phyloP scores from a whole-genome alignment of 1,284 basidiomycete species.

The Termitomyces sp. region DNA sequence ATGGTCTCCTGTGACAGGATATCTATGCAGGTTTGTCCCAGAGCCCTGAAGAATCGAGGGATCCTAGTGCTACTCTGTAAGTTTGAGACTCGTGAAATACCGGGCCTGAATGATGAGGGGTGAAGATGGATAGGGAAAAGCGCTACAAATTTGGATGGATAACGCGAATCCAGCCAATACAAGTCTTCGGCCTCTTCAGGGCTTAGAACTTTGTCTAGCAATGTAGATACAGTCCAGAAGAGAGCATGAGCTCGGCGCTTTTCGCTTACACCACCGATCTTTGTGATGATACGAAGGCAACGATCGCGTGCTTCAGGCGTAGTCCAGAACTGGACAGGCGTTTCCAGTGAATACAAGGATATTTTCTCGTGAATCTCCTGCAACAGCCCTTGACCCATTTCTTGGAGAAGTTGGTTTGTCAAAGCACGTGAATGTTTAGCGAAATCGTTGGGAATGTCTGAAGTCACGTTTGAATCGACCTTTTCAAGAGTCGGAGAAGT shows the following conservation, averaged over 20 bases:
- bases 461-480: conserved; percentile 18
- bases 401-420: conserved; percentile 62
- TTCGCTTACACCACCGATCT: conserved; percentile 66
- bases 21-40: conserved; percentile 43
- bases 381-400: conserved; percentile 63
- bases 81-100: conserved; percentile 7
- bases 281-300: conserved; percentile 63
- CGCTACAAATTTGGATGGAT: conserved; percentile 42
- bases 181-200: conserved; percentile 30
- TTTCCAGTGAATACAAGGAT: conserved; percentile 11
- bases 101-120: conserved; percentile 20
- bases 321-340: conserved; percentile 65
- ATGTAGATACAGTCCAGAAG: conserved; percentile 30
- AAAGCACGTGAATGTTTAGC: conserved; percentile 58
- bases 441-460: conserved; percentile 30
- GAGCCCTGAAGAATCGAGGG: conserved; percentile 36
- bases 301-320: conserved; percentile 68
- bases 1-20: conserved; percentile 45
- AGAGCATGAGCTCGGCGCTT: conserved; percentile 53
- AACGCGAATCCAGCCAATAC: conserved; percentile 67
- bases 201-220: conserved; percentile 14
- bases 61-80: not conserved
- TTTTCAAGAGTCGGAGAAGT: not conserved
- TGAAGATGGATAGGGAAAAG: conserved; percentile 53
- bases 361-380: conserved; percentile 56